These are phyloP conservation scores for Allium fistulosum DNA, from an alignment of 106 monocot species.

Conservation along the genomic window DNA sequence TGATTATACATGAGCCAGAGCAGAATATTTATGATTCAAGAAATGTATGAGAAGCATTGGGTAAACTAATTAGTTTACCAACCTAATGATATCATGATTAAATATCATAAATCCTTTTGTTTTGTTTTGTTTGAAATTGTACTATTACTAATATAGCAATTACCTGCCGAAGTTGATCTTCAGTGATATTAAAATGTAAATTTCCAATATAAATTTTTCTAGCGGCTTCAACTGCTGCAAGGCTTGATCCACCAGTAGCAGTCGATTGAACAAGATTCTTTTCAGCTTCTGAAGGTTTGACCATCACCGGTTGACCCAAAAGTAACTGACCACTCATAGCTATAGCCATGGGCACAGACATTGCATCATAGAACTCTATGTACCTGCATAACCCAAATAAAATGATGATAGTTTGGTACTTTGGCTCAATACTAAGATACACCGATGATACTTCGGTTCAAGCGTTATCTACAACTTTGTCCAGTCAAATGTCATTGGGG, in stretches of 20 bases:
- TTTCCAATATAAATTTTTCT: constrained; percentile 90
- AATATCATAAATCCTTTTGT: too few relatives aligned
- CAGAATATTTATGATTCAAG: background rate
- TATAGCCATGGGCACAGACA: constrained; percentile 63
- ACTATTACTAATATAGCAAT: background rate
- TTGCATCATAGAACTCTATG: constrained; percentile 85
- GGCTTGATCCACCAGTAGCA: constrained; percentile 18
- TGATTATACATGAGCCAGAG: background rate
- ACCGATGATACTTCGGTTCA: too few relatives aligned
- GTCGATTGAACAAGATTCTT: constrained; percentile 83
- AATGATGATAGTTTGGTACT: too few relatives aligned
- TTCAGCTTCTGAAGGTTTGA: constrained; percentile 91
- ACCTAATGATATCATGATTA: background rate
- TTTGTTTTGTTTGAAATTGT: background rate
- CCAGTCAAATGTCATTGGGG: too few relatives aligned
- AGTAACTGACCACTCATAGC: constrained; percentile 59
- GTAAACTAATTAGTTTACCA: background rate
- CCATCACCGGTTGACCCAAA: constrained; percentile 92
- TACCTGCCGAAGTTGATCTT: constrained; percentile 71
- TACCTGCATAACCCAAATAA: constrained; percentile 31
- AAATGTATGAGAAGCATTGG: background rate
- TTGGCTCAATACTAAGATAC: too few relatives aligned
- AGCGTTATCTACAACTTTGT: too few relatives aligned
- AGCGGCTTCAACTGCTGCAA: constrained; percentile 28
- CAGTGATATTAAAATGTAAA: constrained; percentile 69